Conservation (phyloP, 1,139 yeast genomes). For the Kluyveromyces sp. region DNA sequence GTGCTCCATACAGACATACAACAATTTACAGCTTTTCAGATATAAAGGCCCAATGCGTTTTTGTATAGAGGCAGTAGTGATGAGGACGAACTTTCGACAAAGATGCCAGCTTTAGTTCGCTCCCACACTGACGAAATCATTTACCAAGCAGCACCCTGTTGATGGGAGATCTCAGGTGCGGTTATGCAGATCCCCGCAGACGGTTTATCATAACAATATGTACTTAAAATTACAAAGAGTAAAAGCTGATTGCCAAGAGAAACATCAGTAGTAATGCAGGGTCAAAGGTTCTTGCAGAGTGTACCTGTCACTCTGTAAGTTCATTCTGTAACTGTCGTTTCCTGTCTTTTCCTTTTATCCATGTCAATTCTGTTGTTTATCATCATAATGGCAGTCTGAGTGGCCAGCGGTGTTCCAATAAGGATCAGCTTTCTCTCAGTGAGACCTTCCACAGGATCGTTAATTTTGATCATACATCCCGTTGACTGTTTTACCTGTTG, state of each 20-base stretch:
- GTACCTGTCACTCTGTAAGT: constrained; percentile 4
- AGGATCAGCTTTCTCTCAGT: constrained; percentile 60
- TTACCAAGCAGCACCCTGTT: neutral
- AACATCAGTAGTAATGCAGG: neutral
- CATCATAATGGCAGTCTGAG: constrained; percentile 70
- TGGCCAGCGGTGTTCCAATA: constrained; percentile 62
- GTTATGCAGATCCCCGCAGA: neutral
- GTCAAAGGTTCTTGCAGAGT: neutral
- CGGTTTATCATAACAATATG: neutral
- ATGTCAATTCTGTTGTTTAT: constrained; percentile 67
- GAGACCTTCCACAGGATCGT: constrained; percentile 43
- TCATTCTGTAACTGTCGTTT: neutral
- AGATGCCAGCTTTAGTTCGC: too few species aligned
- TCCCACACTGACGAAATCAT: too few species aligned
- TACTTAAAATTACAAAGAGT: neutral
- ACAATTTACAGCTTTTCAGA: too few species aligned
- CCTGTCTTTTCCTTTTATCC: constrained; percentile 20
- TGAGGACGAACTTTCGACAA: too few species aligned
- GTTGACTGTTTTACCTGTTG: constrained; percentile 72
- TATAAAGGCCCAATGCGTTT: too few species aligned
- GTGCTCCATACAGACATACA: too few species aligned
- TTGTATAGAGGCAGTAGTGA: neutral
- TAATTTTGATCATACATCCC: constrained; percentile 71
- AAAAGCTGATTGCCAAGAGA: neutral
- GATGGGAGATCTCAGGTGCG: too few species aligned